Base-by-base conservation (phyloP, 1,284 basidiomycete species). In the Termitomyces sp. region DNA sequence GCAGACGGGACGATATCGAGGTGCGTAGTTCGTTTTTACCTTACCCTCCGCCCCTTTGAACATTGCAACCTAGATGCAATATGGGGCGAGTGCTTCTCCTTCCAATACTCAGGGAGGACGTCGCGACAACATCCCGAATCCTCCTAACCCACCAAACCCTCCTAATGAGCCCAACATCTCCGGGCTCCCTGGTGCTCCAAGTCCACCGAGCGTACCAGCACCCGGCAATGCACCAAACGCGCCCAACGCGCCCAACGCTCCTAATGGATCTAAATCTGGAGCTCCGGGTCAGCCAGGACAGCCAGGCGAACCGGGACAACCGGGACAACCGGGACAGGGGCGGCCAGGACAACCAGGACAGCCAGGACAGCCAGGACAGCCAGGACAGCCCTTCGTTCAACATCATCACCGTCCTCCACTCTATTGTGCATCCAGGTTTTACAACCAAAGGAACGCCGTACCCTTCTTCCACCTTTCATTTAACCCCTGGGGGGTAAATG, bases 391-490 rank as follows among this genome's bases (percentile, higher is more conserved):
- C 10, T 12, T 8, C 10, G 3, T 34, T 28, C 52, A 30, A 17
- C 26, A 34, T 7, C 12, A 17, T 13, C 51, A 9, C 12, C 30
- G 30, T 2, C 19, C 38, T 33, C 38, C 21, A 19, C 31, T 10
- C 17, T 6, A 38, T 30, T 15, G 28, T 15, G 24, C 12, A 15
- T 5, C 28, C 31, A 31, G 40, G 21, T 53, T 45, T 13, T 44
- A 38, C 13, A 31, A 42, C 7, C 50, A 21, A 30, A 28, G 40
- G 21, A 17, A 43, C 36, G 21, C 51, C 1, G 45, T 48, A 5
- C 51, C 55, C 2, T 53, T 56, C 31, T 30, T 44, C 7, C 55
- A 38, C 39, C 51, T 41, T 3, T 7, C 50, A 10, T 39, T 42
- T 10, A 44, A 44, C 13, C 44, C 43, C 10, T 49, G 50, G 55